Evolutionary conservation across 1,284 basidiomycete species (phyloP).

Genomic region (Cryptococcus sp.): DNA sequence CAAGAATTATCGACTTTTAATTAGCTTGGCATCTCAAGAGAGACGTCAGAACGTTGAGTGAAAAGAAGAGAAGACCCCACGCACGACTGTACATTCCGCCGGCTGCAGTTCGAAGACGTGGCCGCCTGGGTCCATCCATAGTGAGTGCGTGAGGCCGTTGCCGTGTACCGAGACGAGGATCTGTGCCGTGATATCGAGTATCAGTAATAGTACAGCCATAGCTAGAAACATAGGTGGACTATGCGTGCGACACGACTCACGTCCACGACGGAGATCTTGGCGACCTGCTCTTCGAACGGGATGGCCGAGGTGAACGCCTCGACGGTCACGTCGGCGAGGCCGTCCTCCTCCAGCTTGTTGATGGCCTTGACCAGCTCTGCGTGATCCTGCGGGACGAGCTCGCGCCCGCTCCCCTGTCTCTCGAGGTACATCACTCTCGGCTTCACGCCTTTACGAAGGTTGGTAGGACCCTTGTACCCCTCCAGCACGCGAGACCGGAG

Average conservation of each 20-base stretch:
- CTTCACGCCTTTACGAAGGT: constrained; percentile 10
- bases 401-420: constrained; percentile 22
- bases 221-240: no score
- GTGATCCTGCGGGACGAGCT: constrained; percentile 20
- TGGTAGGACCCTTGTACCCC: constrained; percentile 21
- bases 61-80: background rate
- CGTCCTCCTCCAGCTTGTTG: constrained; percentile 17
- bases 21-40: background rate
- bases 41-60: background rate
- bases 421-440: constrained; percentile 25
- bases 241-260: constrained; percentile 12
- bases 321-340: constrained; percentile 18
- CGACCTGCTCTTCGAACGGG: constrained; percentile 25
- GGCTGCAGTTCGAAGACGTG: constrained; percentile 30
- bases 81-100: constrained; percentile 23
- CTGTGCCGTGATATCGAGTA: constrained; percentile 1
- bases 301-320: constrained; percentile 17
- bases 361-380: constrained; percentile 17
- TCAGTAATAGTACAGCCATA: no score
- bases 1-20: background rate
- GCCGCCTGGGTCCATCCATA: constrained; percentile 28
- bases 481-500: constrained; percentile 28
- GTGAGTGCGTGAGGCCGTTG: constrained; percentile 32
- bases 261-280: constrained; percentile 24
- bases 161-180: constrained; percentile 29